Conservation (phyloP, 2,329 filamentous ascomycete genomes). For the Penicillium sp. region DNA sequence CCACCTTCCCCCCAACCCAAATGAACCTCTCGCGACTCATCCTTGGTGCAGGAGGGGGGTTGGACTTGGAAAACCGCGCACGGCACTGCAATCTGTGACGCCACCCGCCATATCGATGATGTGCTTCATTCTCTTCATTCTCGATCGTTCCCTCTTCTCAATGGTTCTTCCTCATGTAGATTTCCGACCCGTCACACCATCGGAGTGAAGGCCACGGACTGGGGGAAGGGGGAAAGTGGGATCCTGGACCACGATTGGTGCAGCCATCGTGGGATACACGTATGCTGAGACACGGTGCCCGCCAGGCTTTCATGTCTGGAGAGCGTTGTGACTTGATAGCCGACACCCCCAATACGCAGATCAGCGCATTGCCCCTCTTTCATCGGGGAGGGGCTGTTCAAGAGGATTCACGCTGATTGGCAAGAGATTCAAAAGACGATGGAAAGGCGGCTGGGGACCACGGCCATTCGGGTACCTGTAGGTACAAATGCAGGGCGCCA, state of each 20-base stretch:
- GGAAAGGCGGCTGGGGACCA: slow-evolving; percentile 1
- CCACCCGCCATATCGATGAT: slow-evolving; percentile 23
- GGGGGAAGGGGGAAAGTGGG: neutral
- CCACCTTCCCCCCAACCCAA: neutral
- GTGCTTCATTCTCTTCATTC: slow-evolving; percentile 16
- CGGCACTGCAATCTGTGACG: slow-evolving; percentile 14
- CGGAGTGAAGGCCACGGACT: neutral
- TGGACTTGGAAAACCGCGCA: neutral
- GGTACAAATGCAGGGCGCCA: slow-evolving; percentile 28
- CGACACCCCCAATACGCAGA: slow-evolving; percentile 4
- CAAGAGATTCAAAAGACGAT: neutral
- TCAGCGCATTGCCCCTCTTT: slow-evolving; percentile 12
- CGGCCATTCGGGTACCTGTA: slow-evolving; percentile 24
- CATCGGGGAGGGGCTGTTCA: neutral
- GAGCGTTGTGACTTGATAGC: slow-evolving; percentile 7
- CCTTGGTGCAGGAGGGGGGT: neutral
- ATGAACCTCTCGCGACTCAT: neutral
- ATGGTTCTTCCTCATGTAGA: too few relatives aligned
- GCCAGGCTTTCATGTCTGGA: neutral
- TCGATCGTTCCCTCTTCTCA: neutral
- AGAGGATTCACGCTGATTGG: slow-evolving; percentile 9
- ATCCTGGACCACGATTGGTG: neutral
- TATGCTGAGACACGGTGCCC: slow-evolving; percentile 7
- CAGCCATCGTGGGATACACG: slow-evolving; percentile 1
- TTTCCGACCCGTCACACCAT: slow-evolving; percentile 1